Conservation (phyloP, 345 rosid species). For the Salix caprea region DNA sequence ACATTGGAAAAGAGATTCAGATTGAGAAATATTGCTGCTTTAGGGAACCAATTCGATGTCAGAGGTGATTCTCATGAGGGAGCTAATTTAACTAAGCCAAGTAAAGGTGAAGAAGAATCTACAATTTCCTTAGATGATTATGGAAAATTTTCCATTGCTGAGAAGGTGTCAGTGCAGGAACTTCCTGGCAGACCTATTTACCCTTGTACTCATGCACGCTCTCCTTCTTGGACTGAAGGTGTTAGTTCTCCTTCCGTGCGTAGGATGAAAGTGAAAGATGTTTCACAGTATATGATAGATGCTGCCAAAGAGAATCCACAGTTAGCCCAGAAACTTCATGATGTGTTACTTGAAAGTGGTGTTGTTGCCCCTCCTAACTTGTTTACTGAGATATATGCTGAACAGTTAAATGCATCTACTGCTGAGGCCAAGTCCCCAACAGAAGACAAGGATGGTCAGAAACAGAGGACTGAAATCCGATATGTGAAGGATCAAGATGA, state of each 20-base stretch:
- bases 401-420: slow-evolving; percentile 39
- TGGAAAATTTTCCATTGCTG: slow-evolving; percentile 25
- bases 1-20: slow-evolving; percentile 46
- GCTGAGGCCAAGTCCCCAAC: slow-evolving; percentile 38
- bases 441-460: slow-evolving; percentile 39
- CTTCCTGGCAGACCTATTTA: slow-evolving; percentile 43
- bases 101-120: slow-evolving; percentile 35
- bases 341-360: slow-evolving; percentile 91
- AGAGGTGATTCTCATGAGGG: slow-evolving; percentile 30
- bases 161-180: slow-evolving; percentile 31
- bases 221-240: slow-evolving; percentile 98
- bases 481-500: slow-evolving; percentile 42
- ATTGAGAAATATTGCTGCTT: slow-evolving; percentile 30
- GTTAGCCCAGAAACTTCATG: slow-evolving; percentile 84
- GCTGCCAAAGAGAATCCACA: slow-evolving; percentile 95
- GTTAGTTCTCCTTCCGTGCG: slow-evolving; percentile 79
- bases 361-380: slow-evolving; percentile 81
- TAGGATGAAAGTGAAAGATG: slow-evolving; percentile 90
- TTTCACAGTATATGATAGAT: slow-evolving; percentile 88
- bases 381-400: slow-evolving; percentile 61
- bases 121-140: slow-evolving; percentile 28
- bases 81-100: slow-evolving; percentile 20
- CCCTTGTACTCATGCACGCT: slow-evolving; percentile 58
- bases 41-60: slow-evolving; percentile 39
- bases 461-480: slow-evolving; percentile 27